Conservation (phyloP, 768 basidiomycete genomes). For the Calocybe cyanea region DNA sequence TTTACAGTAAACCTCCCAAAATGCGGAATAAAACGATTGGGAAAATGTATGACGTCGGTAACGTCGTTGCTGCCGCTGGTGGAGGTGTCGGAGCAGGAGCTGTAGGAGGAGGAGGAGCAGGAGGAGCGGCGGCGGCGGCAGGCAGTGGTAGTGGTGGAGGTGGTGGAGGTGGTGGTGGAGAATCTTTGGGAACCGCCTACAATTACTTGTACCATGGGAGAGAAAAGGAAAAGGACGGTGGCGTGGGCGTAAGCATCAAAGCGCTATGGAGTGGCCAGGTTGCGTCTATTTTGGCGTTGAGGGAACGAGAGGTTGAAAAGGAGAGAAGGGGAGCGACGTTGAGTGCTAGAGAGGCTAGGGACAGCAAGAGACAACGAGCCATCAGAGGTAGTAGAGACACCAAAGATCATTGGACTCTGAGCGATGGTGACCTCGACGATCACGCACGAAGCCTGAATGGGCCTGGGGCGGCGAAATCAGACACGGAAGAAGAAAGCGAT, state of each 20-base stretch:
- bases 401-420: slow-evolving; percentile 23
- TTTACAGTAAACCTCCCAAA: slow-evolving; percentile 33
- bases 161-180: slow-evolving; percentile 2
- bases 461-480: slow-evolving; percentile 20
- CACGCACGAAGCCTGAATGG: slow-evolving; percentile 3
- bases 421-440: slow-evolving; percentile 40
- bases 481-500: slow-evolving; percentile 48
- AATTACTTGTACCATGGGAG: slow-evolving; percentile 5
- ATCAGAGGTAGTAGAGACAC: background rate
- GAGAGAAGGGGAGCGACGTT: slow-evolving; percentile 11
- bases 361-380: slow-evolving; percentile 12
- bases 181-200: slow-evolving; percentile 14
- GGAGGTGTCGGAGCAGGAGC: too few relatives aligned
- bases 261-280: slow-evolving; percentile 45
- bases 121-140: too few relatives aligned
- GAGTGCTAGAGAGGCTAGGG: too few relatives aligned
- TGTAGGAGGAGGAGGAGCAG: too few relatives aligned
- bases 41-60: background rate
- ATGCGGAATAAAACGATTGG: slow-evolving; percentile 22
- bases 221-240: slow-evolving; percentile 26
- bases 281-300: slow-evolving; percentile 29
- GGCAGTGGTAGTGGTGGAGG: too few relatives aligned
- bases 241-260: slow-evolving; percentile 33
- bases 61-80: background rate
- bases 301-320: slow-evolving; percentile 31